phyloP scores from a whole-genome alignment of 805 yeast genomes.

The Ogataea paraovalis region DNA sequence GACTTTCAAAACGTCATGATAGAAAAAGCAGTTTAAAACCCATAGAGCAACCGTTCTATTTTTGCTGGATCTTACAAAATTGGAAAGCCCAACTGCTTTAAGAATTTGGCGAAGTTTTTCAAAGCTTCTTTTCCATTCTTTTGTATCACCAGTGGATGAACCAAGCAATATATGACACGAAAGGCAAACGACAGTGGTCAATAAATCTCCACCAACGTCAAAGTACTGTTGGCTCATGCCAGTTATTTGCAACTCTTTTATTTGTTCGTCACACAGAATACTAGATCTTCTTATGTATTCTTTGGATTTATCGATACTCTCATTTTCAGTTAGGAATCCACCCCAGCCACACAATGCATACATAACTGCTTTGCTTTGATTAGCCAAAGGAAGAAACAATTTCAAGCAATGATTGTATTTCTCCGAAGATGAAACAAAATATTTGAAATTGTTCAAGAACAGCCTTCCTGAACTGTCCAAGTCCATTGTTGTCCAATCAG shows the following conservation, averaged over 20 bases:
- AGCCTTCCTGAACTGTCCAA: constrained; percentile 7
- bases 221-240: no score
- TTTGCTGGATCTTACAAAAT: constrained; percentile 7
- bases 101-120: constrained; percentile 12
- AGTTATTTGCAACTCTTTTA: no score
- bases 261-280: constrained; percentile 2
- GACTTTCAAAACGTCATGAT: constrained; percentile 23
- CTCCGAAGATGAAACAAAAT: constrained; percentile 5
- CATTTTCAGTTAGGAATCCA: constrained; percentile 5
- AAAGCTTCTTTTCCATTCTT: constrained; percentile 20
- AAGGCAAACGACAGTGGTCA: constrained; percentile 14
- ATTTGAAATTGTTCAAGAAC: constrained; percentile 6
- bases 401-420: constrained; percentile 9
- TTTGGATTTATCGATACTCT: constrained; percentile 3
- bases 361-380: constrained; percentile 6
- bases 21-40: constrained; percentile 21
- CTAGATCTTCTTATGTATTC: constrained; percentile 9
- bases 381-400: constrained; percentile 12
- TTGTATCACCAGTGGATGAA: constrained; percentile 16
- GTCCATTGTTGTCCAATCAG: neutral
- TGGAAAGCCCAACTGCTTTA: constrained; percentile 12
- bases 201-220: constrained; percentile 6
- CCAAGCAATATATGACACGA: constrained; percentile 17
- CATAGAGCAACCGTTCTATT: constrained; percentile 11
- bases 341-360: constrained; percentile 18